Percentiles rank a stretch among this genome's conserved stretches.
phyloP scores from a whole-genome alignment of 169 alveolate genomes.

The Eimeria mitis region DNA sequence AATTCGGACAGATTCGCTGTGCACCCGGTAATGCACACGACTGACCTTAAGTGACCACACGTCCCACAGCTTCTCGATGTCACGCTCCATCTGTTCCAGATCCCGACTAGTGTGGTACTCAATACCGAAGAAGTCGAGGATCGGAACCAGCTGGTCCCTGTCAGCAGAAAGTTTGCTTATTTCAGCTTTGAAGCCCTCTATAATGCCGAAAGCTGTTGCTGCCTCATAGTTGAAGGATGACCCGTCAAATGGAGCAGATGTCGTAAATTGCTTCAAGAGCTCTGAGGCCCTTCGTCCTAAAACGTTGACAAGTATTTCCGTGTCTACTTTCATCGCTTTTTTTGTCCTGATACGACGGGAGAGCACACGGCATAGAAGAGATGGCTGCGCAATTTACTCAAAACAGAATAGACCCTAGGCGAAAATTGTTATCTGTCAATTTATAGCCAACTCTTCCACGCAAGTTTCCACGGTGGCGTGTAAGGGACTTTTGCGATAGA shows the following conservation, averaged over 20 bases:
- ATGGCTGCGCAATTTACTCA: neutral
- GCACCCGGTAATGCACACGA: neutral
- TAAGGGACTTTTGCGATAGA: neutral
- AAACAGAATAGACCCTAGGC: neutral
- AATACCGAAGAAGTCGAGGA: slow-evolving; percentile 80
- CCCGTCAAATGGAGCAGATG: slow-evolving; percentile 81
- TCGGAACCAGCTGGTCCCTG: slow-evolving; percentile 76
- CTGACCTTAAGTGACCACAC: slow-evolving; percentile 80
- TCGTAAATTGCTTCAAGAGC: slow-evolving; percentile 57
- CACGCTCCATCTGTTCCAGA: slow-evolving; percentile 68
- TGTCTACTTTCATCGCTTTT: slow-evolving; percentile 79
- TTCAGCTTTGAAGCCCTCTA: slow-evolving; percentile 74
- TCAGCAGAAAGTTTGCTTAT: slow-evolving; percentile 65
- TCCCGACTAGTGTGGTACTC: slow-evolving; percentile 74
- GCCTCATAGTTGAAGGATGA: slow-evolving; percentile 67
- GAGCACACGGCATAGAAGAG: neutral
- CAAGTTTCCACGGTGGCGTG: neutral
- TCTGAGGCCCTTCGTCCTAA: slow-evolving; percentile 75
- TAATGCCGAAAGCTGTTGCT: slow-evolving; percentile 72
- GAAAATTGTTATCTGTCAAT: neutral
- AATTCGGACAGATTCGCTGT: neutral
- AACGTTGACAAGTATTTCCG: slow-evolving; percentile 62
- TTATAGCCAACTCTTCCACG: neutral
- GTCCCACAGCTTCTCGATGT: slow-evolving; percentile 57
- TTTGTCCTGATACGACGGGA: slow-evolving; percentile 46